Evolutionary conservation across 257 asterid genomes (phyloP), one percentile per base, ranked within the genome.

Genomic region (Nicotiana obtusifolia): DNA sequence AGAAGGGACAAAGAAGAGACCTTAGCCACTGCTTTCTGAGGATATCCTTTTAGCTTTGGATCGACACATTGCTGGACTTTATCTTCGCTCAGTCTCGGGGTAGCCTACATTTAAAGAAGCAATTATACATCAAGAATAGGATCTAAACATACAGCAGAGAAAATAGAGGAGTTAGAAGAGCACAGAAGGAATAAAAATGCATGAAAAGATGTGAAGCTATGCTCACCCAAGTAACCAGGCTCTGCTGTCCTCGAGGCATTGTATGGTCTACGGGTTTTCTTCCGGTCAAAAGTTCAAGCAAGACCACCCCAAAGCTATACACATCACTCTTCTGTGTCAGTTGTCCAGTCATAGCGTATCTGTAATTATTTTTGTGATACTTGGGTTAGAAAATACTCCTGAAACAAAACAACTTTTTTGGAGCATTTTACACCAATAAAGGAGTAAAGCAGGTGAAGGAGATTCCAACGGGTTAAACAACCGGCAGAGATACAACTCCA

Each of bases 221-320:
- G 71, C 85, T 17, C 77, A 82, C 85, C 85, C 85, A 82, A 60
- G 85, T 82, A 64, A 82, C 85, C 47, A 82, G 85, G 33, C 82
- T 76, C 78, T 82, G 85, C 64, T 82, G 85, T 33, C 85, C 85
- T 49, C 81, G 81, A 6, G 89, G 89, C 89, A 84, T 84, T 14
- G 89, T 86, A 77, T 86, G 89, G 61, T 86, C 89, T 24, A 86
- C 89, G 41, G 89, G 89, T 56, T 86, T 86, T 66, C 87, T 84
- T 61, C 89, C 89, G 11, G 89, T 86, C 81, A 86, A 68, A 52
- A 86, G 89, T 71, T 86, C 89, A 17, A 86, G 84, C 64, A 86
- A 69, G 61, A 86, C 89, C 30, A 86, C 89, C 24, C 89, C 89
- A 82, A 86, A 86, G 76, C 89, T 86, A 67, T 84, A 84, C 59